These are phyloP conservation scores for Gracilariopsis chorda DNA, from an alignment of 23 red algal genomes.

Conservation along the genomic window DNA sequence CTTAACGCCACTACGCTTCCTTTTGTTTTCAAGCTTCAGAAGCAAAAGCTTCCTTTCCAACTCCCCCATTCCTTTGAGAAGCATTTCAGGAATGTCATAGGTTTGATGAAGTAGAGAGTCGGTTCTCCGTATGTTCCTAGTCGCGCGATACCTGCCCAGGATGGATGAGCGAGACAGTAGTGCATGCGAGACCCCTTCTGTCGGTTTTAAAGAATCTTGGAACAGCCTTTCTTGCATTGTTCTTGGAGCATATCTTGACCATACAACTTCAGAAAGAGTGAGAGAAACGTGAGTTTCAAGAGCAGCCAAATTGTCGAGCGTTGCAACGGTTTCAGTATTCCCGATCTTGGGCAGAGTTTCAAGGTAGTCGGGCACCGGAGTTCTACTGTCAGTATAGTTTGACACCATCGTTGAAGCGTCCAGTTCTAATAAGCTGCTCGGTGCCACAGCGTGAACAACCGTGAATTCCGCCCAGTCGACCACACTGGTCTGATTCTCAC, in stretches of 20 bases:
- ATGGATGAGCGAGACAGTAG: neutral
- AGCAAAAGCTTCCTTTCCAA: constrained; percentile 39
- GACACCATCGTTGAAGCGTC: neutral
- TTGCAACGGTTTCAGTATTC: constrained; percentile 45
- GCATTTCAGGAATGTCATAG: constrained; percentile 45
- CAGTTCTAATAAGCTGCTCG: neutral
- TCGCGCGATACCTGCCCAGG: constrained; percentile 31
- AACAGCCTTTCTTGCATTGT: constrained; percentile 34
- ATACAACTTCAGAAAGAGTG: constrained; percentile 26
- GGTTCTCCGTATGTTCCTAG: constrained; percentile 2
- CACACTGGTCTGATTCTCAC: neutral
- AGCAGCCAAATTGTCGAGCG: constrained; percentile 47
- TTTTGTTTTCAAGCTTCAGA: constrained; percentile 33
- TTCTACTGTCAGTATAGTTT: neutral
- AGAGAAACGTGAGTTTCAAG: constrained; percentile 44
- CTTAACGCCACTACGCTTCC: constrained; percentile 1
- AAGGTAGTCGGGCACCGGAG: constrained; percentile 4
- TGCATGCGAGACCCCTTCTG: neutral
- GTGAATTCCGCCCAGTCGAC: constrained; percentile 59
- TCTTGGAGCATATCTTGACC: constrained; percentile 12
- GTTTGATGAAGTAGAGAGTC: constrained; percentile 2
- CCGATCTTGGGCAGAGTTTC: constrained; percentile 24
- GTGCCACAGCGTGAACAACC: constrained; percentile 32
- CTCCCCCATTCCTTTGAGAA: constrained; percentile 44
- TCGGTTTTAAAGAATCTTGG: neutral